Evolutionary conservation across 75 land plant species (phyloP).

Genomic region (Picea sitchensis): DNA sequence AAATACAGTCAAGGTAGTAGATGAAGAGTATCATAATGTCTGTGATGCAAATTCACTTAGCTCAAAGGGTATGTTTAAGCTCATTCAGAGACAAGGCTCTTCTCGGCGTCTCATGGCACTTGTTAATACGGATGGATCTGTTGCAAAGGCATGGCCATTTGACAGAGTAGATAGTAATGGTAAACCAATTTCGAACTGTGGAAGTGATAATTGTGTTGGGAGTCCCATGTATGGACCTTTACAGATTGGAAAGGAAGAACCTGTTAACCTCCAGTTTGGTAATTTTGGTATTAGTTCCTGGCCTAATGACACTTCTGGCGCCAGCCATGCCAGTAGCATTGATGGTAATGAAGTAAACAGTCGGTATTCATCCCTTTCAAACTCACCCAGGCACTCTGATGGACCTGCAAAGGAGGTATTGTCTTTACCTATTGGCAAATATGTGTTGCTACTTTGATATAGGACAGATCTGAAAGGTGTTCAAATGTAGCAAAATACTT

Average conservation of each 20-base stretch:
- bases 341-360: slow-evolving; percentile 16
- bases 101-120: slow-evolving; percentile 57
- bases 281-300: slow-evolving; percentile 58
- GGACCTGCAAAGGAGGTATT: slow-evolving; percentile 53
- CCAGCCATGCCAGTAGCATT: slow-evolving; percentile 36
- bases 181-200: background rate
- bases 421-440: background rate
- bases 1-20: slow-evolving; percentile 55
- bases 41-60: slow-evolving; percentile 58
- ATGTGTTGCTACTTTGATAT: background rate
- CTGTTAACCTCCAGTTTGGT: slow-evolving; percentile 61
- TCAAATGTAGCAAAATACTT: background rate
- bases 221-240: slow-evolving; percentile 31
- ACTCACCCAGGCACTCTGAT: slow-evolving; percentile 29
- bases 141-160: slow-evolving; percentile 69
- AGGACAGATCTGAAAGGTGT: background rate
- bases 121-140: slow-evolving; percentile 63
- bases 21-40: slow-evolving; percentile 60
- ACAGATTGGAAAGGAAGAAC: slow-evolving; percentile 34
- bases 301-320: slow-evolving; percentile 36
- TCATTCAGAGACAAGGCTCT: slow-evolving; percentile 64
- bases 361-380: slow-evolving; percentile 24
- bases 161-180: slow-evolving; percentile 8
- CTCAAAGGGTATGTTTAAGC: slow-evolving; percentile 67
- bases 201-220: slow-evolving; percentile 13